Conservation (phyloP, 805 yeast genomes). For the Zygosaccharomyces rouxii region DNA sequence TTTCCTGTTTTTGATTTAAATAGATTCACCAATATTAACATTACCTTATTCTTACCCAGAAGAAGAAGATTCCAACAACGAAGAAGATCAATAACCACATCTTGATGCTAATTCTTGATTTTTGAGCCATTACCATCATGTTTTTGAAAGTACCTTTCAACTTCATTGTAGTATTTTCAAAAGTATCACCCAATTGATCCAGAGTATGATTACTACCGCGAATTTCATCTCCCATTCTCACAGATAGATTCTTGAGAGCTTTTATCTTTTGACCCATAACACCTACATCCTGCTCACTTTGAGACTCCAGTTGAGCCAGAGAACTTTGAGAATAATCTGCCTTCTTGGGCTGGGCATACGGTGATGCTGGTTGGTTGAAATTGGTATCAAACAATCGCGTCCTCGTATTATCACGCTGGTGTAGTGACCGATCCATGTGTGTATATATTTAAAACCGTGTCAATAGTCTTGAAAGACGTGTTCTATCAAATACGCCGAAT, state of each 20-base stretch:
- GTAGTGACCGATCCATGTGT: constrained; percentile 18
- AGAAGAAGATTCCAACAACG: constrained; percentile 47
- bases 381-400: constrained; percentile 27
- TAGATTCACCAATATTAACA: neutral
- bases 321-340: constrained; percentile 48
- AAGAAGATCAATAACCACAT: constrained; percentile 53
- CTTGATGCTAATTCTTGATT: constrained; percentile 59
- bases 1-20: too few relatives aligned
- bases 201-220: constrained; percentile 48
- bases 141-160: constrained; percentile 51
- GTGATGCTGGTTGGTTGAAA: constrained; percentile 33
- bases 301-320: constrained; percentile 59
- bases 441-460: constrained; percentile 4
- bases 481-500: neutral
- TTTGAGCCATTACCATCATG: constrained; percentile 61
- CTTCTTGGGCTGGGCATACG: constrained; percentile 36
- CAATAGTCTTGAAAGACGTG: neutral
- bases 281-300: constrained; percentile 55
- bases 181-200: constrained; percentile 40
- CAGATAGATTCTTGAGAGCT: constrained; percentile 50
- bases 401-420: constrained; percentile 31
- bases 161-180: constrained; percentile 43
- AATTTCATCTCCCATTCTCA: constrained; percentile 63
- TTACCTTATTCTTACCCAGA: constrained; percentile 43
- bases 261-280: constrained; percentile 51